These are phyloP conservation scores for Stenocarpella maydis DNA, from an alignment of 2,329 filamentous ascomycete species.

Conservation along the genomic window DNA sequence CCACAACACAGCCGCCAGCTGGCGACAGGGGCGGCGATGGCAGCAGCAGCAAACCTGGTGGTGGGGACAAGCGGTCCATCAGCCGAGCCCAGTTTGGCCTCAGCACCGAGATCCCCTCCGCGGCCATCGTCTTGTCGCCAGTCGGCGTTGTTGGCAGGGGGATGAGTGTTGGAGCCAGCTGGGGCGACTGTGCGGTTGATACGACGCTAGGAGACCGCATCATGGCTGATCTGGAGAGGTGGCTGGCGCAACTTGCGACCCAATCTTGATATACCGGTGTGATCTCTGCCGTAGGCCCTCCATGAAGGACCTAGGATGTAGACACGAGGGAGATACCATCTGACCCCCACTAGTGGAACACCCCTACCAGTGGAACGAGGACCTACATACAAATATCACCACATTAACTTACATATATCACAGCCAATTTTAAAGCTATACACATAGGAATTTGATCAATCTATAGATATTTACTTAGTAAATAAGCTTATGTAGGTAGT, in stretches of 20 bases:
- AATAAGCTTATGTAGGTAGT: too few relatives aligned
- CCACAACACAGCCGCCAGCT: neutral
- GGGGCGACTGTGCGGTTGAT: constrained; percentile 32
- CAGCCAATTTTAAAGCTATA: too few relatives aligned
- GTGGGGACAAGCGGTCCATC: constrained; percentile 40
- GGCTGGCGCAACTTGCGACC: constrained; percentile 26
- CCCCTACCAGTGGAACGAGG: too few relatives aligned
- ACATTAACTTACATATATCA: too few relatives aligned
- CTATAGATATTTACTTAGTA: too few relatives aligned
- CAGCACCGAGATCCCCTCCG: constrained; percentile 43
- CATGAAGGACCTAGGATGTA: too few relatives aligned
- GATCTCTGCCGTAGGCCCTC: too few relatives aligned
- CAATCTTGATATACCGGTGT: constrained; percentile 12
- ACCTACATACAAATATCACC: too few relatives aligned
- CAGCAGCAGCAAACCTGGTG: neutral
- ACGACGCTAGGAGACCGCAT: constrained; percentile 20
- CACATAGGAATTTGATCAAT: too few relatives aligned
- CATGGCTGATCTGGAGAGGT: constrained; percentile 32
- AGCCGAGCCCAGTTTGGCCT: constrained; percentile 42
- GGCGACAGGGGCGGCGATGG: too few relatives aligned
- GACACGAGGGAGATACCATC: too few relatives aligned
- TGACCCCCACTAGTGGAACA: too few relatives aligned
- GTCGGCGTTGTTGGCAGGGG: constrained; percentile 41
- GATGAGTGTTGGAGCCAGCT: constrained; percentile 28
- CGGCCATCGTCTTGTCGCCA: constrained; percentile 41